Evolutionary conservation across 805 yeast species (phyloP).

Genomic region (Candida sithepensis): DNA sequence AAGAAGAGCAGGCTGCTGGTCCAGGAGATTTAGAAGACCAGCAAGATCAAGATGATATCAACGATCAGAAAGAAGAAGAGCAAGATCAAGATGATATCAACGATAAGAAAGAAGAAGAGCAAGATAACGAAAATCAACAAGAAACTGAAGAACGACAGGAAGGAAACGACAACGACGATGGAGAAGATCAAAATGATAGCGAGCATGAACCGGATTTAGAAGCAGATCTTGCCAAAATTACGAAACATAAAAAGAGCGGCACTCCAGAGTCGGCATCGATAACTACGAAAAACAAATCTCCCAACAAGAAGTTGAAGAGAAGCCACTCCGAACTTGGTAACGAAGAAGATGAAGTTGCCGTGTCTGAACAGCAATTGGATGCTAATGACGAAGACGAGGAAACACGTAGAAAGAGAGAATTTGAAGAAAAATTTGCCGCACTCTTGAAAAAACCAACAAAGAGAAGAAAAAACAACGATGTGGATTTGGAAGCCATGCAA

Average conservation of each 20-base stretch:
- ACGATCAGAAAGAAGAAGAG: no score
- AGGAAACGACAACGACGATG: conserved; percentile 4
- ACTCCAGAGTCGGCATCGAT: background rate
- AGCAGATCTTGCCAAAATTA: conserved; percentile 4
- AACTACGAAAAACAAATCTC: conserved; percentile 3
- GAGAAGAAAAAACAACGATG: conserved; percentile 76
- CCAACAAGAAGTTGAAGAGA: conserved; percentile 14
- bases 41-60: no score
- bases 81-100: no score
- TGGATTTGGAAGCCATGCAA: conserved; percentile 90
- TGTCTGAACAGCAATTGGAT: background rate
- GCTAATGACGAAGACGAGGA: conserved; percentile 8
- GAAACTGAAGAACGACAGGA: conserved; percentile 2
- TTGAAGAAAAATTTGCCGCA: conserved; percentile 78
- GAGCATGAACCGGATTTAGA: conserved; percentile 10
- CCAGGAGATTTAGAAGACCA: no score
- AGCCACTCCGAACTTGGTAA: conserved; percentile 4
- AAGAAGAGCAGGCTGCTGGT: conserved; percentile 5
- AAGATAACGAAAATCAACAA: conserved; percentile 2
- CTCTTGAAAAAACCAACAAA: conserved; percentile 62
- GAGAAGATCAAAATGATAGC: no score
- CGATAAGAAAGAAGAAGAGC: background rate
- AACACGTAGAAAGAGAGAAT: conserved; percentile 58
- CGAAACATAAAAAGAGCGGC: conserved; percentile 4
- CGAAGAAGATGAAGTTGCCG: background rate